Evolutionary conservation across 2,329 filamentous ascomycete genomes (phyloP).

Genomic region (Mollisia scopiformis): DNA sequence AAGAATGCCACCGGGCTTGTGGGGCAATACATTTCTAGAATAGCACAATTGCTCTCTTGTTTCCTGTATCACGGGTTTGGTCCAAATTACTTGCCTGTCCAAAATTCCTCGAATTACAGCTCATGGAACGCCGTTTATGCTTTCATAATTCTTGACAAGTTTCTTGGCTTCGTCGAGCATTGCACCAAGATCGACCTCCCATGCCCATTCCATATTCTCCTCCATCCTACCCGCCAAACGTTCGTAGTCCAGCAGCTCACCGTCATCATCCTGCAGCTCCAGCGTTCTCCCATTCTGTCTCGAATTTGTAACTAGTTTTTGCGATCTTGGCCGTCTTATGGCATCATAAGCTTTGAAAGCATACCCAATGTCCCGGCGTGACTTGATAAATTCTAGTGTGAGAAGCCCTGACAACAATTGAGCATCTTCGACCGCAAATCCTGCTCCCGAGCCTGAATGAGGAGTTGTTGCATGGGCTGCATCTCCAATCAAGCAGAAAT

Average conservation of each 20-base stretch:
- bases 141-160: slow-evolving; percentile 4
- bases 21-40: too few species aligned
- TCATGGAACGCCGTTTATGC: background rate
- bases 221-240: slow-evolving; percentile 9
- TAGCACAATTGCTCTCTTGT: too few species aligned
- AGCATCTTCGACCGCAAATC: slow-evolving; percentile 58
- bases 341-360: slow-evolving; percentile 43
- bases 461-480: slow-evolving; percentile 59
- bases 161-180: slow-evolving; percentile 15
- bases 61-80: too few species aligned
- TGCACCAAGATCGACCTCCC: slow-evolving; percentile 20
- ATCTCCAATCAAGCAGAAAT: slow-evolving; percentile 55
- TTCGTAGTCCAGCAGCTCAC: slow-evolving; percentile 2
- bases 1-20: too few species aligned
- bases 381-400: slow-evolving; percentile 38
- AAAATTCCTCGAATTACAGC: background rate
- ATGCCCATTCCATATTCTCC: slow-evolving; percentile 21
- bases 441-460: slow-evolving; percentile 56
- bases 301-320: slow-evolving; percentile 43
- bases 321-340: slow-evolving; percentile 41
- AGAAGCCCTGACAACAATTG: slow-evolving; percentile 57
- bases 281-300: slow-evolving; percentile 37
- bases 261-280: slow-evolving; percentile 14
- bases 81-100: too few species aligned
- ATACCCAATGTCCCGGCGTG: slow-evolving; percentile 30